Conservation (phyloP, 129 eudicot genomes). For the Flaveria robusta region DNA sequence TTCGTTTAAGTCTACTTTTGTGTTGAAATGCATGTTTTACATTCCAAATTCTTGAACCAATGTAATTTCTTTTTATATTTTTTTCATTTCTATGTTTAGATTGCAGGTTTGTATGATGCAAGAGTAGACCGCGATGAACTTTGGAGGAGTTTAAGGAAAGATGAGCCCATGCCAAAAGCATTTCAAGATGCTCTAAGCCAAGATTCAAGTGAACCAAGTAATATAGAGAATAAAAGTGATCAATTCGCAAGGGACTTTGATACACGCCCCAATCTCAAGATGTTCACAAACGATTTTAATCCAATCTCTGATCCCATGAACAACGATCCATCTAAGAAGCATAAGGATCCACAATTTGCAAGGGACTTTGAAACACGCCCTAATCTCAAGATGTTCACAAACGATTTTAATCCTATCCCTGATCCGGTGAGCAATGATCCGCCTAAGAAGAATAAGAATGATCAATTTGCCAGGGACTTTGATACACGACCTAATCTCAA, state of each 20-base stretch:
- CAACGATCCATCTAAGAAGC: background rate
- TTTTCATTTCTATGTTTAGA: constrained; percentile 25
- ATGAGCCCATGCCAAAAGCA: constrained; percentile 55
- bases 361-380: constrained; percentile 38
- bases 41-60: background rate
- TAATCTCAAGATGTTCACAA: constrained; percentile 4
- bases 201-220: background rate
- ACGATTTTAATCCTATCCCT: too few species aligned
- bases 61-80: background rate
- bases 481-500: constrained; percentile 31
- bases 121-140: constrained; percentile 48
- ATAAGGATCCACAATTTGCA: constrained; percentile 21
- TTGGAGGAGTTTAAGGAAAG: constrained; percentile 48
- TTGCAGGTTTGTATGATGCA: constrained; percentile 28
- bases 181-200: constrained; percentile 31
- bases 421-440: too few species aligned
- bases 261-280: constrained; percentile 26
- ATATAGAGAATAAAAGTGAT: background rate
- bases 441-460: constrained; percentile 1
- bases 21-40: constrained; percentile 1
- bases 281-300: too few species aligned
- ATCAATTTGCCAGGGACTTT: constrained; percentile 35
- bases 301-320: too few species aligned
- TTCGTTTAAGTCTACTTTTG: background rate
- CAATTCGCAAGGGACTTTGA: constrained; percentile 40